Percentiles rank a stretch among this genome's conserved stretches.
Evolutionary conservation across 2,329 filamentous ascomycete species (phyloP).

Genomic region (Botryotinia globosa): DNA sequence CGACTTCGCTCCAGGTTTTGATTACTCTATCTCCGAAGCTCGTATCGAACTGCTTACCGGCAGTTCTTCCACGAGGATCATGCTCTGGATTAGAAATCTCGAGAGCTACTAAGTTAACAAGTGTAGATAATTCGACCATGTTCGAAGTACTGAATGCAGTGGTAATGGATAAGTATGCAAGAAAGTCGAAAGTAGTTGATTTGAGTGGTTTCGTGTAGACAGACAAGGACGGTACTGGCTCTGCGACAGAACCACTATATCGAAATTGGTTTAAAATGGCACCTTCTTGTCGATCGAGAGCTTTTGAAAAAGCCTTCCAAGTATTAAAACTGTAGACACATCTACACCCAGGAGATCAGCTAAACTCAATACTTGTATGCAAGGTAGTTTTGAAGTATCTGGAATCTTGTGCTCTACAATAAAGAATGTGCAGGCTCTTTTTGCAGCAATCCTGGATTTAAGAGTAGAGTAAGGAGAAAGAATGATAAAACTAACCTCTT

Average conservation of each 20-base stretch:
- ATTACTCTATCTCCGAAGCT: conserved; percentile 34
- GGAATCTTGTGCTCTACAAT: background rate
- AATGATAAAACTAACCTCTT: conserved; percentile 1
- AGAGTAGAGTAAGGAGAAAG: background rate
- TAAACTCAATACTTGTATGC: background rate
- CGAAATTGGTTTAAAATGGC: conserved; percentile 27
- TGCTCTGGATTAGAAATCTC: conserved; percentile 32
- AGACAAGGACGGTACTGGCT: conserved; percentile 29
- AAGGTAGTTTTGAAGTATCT: background rate
- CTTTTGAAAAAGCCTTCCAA: conserved; percentile 36
- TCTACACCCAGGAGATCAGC: conserved; percentile 23
- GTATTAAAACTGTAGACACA: conserved; percentile 30
- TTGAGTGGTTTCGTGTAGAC: conserved; percentile 33
- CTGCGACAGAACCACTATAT: conserved; percentile 31
- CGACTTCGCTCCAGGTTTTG: conserved; percentile 36
- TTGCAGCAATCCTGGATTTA: background rate
- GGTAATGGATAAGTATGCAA: conserved; percentile 37
- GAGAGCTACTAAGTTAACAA: conserved; percentile 37
- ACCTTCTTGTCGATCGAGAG: conserved; percentile 26
- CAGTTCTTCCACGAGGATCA: background rate
- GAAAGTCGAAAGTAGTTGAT: conserved; percentile 36
- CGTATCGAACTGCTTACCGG: background rate
- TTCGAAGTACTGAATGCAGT: conserved; percentile 30
- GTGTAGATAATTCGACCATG: conserved; percentile 35
- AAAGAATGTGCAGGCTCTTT: too few relatives aligned